Evolutionary conservation across 2,329 filamentous ascomycete species (phyloP), one percentile per base, ranked within the genome.

Genomic region (Cladosporium sp.): DNA sequence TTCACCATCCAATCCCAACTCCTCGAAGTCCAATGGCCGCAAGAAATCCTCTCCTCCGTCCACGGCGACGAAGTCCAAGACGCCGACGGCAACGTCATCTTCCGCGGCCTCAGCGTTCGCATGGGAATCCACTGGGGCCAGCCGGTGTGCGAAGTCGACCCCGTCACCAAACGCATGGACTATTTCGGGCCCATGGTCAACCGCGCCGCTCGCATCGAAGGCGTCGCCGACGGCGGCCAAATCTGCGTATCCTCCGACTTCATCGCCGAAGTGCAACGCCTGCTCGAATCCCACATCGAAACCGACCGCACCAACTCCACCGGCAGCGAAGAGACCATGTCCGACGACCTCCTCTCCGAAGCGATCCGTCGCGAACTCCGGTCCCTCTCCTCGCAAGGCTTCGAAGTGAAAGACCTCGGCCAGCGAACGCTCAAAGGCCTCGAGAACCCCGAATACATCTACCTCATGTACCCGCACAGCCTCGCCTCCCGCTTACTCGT

Each of bases 121-220:
- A 99, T 99, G 93, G 93, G 93, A 61, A 89, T 95, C 54, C 93
- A 99, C 68, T 99, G 87, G 81, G 93, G 93, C 58, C 84, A 88
- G 53, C 93, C 92, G 5, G 90, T 99, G 61, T 95, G 90, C 66
- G 93, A 99, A 69, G 87, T 86, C 43, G 93, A 99, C 69, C 93
- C 93, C 0, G 91, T 99, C 43, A 99, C 93, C 1, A 86, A 91
- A 52, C 89, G 93, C 56, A 99, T 99, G 93, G 93, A 99, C 64
- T 99, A 99, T 72, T 99, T 97, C 66, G 93, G 93, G 0, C 93
- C 93, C 12, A 99, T 99, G 90, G 93, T 99, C 63, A 99, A 99
- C 72, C 91, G 95, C 64, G 89, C 93, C 1, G 87, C 93, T 13
- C 87, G 93, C 72, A 95, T 99, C 58, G 93, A 89, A 6, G 86